Conservation (phyloP, 1,284 basidiomycete genomes). For the Phellopilus nigrolimitatus region DNA sequence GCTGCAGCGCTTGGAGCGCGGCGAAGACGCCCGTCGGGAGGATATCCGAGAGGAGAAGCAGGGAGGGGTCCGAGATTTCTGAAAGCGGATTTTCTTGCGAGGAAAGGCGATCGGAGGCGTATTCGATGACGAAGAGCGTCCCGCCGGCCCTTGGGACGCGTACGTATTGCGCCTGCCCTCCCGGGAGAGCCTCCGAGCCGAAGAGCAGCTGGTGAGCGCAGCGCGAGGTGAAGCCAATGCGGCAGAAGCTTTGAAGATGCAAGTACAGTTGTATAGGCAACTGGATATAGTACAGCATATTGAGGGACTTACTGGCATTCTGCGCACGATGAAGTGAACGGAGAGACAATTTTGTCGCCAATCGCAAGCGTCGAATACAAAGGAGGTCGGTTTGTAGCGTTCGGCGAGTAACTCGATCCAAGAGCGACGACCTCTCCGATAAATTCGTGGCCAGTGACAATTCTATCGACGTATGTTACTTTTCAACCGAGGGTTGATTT, state of each 20-base stretch:
- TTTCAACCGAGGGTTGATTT: slow-evolving; percentile 4
- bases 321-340: slow-evolving; percentile 82
- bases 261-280: slow-evolving; percentile 27
- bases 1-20: slow-evolving; percentile 64
- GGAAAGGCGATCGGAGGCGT: slow-evolving; percentile 44
- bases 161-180: slow-evolving; percentile 86
- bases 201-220: slow-evolving; percentile 68
- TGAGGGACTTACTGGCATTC: slow-evolving; percentile 60
- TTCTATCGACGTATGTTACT: slow-evolving; percentile 35
- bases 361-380: slow-evolving; percentile 66
- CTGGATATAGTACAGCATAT: neutral
- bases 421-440: slow-evolving; percentile 74
- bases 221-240: slow-evolving; percentile 70
- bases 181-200: slow-evolving; percentile 68
- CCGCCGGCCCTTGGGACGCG: slow-evolving; percentile 77
- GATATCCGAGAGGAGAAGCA: slow-evolving; percentile 77
- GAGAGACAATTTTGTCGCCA: slow-evolving; percentile 83
- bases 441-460: slow-evolving; percentile 78
- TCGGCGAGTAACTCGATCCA: slow-evolving; percentile 54
- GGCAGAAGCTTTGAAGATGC: slow-evolving; percentile 57
- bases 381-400: slow-evolving; percentile 45
- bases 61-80: slow-evolving; percentile 50
- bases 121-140: slow-evolving; percentile 65
- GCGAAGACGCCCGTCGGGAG: slow-evolving; percentile 77
- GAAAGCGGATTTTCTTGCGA: slow-evolving; percentile 32